phyloP scores from a whole-genome alignment of 2,329 filamentous ascomycete genomes.

The Helicocarpus griseus region DNA sequence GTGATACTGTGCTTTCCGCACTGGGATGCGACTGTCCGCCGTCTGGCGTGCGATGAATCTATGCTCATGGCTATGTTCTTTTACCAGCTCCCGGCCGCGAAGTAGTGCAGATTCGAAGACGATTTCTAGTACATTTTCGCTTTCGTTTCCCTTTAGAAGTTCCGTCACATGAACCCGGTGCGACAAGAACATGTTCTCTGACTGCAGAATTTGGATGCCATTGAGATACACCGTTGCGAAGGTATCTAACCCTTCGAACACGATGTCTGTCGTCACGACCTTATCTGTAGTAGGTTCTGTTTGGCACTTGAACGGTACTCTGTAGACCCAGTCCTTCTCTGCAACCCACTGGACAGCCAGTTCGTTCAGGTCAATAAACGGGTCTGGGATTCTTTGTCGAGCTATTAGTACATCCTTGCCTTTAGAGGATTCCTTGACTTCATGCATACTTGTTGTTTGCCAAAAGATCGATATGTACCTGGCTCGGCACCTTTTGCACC shows the following conservation, averaged over 20 bases:
- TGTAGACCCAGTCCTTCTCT: constrained; percentile 18
- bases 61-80: constrained; percentile 43
- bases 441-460: constrained; percentile 9
- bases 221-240: constrained; percentile 62
- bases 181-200: constrained; percentile 63
- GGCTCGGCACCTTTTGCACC: constrained; percentile 19
- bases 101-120: neutral
- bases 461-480: constrained; percentile 24
- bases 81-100: neutral
- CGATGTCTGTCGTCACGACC: constrained; percentile 41
- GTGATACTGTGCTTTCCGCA: constrained; percentile 17
- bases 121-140: constrained; percentile 36
- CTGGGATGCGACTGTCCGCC: constrained; percentile 27
- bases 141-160: constrained; percentile 25
- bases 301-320: constrained; percentile 47
- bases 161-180: constrained; percentile 54
- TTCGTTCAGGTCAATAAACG: constrained; percentile 18
- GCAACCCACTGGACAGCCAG: constrained; percentile 20
- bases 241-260: constrained; percentile 63
- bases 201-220: constrained; percentile 51
- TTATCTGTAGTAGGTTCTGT: constrained; percentile 10
- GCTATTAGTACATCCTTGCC: neutral
- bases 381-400: constrained; percentile 15
- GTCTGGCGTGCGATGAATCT: constrained; percentile 39
- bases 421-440: too few relatives aligned